Evolutionary conservation across 805 yeast genomes (phyloP), one percentile per base, ranked within the genome.

Genomic region (Isabelozyma rhagii): DNA sequence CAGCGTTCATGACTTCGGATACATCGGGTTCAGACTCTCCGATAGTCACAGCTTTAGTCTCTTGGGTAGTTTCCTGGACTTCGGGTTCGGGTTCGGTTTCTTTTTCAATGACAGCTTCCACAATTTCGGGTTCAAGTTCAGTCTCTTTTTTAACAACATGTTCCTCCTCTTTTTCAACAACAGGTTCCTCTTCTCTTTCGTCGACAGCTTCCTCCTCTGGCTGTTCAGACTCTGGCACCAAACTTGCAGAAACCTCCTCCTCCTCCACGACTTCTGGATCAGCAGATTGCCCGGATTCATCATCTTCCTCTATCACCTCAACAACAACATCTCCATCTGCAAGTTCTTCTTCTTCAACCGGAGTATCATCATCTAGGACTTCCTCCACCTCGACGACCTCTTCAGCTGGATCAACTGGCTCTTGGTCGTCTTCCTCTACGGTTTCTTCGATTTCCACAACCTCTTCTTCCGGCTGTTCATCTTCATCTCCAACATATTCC

Each of bases 261-360:
- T 38, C 43, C n/a, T 38, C 43, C n/a, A 8, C 13, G 42, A 64
- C 69, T 48, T 66, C 64, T 40, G 67, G 69, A 44, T 69, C 56
- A 18, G 59, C 61, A 1, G 64, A 56, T 14, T 50, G 45, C 17
- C 53, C 25, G 15, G 38, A 17, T n/a, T 42, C 36, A 17, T 39
- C 42, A 14, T 28, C 17, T 27, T 53, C 45, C 29, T 29, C 29
- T 27, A 41, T 41, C 18, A 55, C 55, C 28, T 53, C 60, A 14
- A 47, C 52, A 17, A 48, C 53, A 8, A 36, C 51, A 3, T 50
- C 53, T 34, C 54, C 58, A 13, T 50, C 61, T 15, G 54, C 59
- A 10, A 54, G 61, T 4, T 61, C 59, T 14, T 61, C 64, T 6
- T 52, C 58, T 25, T 54, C 57, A 47, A 44, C 40, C 41, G 40